Base-by-base conservation (phyloP, 805 yeast genomes). In the Jamesozyma hellenica region DNA sequence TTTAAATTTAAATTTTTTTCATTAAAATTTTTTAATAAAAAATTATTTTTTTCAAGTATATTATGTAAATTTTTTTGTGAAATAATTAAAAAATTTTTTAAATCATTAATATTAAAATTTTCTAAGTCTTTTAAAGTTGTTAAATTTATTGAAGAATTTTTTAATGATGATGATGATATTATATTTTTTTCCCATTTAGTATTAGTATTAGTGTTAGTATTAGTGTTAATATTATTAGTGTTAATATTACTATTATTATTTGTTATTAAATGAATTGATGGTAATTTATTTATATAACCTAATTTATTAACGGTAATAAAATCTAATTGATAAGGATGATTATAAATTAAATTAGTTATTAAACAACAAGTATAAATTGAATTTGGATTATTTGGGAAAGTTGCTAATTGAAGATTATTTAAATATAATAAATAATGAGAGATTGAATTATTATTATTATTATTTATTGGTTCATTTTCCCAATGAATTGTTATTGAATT, bases 21-120 rank as follows among this genome's bases (percentile, higher is more conserved):
- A 33, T 49, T 47, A 38, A 58, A 60, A 39, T 59, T 61, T 31
- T 53, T 52, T 17, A 52, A 41, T 3, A 50, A 31, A 6, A 52
- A 46, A 3, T 49, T 28, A 32, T 55, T 55, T 33, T 56, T 60
- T 13, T 49, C 43, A 10, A 58, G 40, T 4, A 58, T 57, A n/a
- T 56, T 57, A 40, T 58, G 64, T 41, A 58, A 38, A 40, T 58
- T 62, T 39, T 58, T 62, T 39, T 58, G 63, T 1, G 61, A 51
- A 39, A 59, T 55, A 4, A 56, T 52, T 31, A 60, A 40, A 16
- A 58, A 56, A 29, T 50, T 53, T 32, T 59, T 58, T 45, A 58
- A 42, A 40, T 58, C 61, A 3, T 52, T 57, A 17, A 59, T 58
- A 10, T 60, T 50, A 38, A 44, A 58, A 28, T 47, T 35, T 25